Base-by-base conservation (phyloP, 306 rosid species). In the Castanea crenata region DNA sequence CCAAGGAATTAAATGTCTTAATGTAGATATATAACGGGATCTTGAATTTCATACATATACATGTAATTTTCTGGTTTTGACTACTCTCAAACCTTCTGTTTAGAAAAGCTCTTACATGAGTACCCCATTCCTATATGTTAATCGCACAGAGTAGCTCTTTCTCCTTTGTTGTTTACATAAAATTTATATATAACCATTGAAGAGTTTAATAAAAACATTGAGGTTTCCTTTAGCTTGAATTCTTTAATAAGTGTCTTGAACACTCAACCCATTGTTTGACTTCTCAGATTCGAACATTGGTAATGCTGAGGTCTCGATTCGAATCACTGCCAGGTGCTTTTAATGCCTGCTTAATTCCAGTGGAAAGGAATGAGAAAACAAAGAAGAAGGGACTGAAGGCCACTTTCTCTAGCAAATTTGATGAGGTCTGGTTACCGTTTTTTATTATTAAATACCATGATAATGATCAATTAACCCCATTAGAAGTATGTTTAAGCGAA, bases 221-320 rank as follows among this genome's bases (percentile, higher is more conserved):
- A 46, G 73, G 49, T 74, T 73, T 84, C 59, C 80, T 73, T 18
- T 59, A 27, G 32, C 29, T 59, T 25, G 65, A 11, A 23, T 59
- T 59, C 4, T 23, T 10, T 57, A 57, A 6, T 9, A 57, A n/a
- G 63, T 69, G 54, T 83, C 78, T 71, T 85, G 51, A 72, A 76
- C 31, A 16, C 34, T 51, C 10, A 52, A 75, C 41, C 73, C 59
- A 76, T 54, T 82, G 32, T 73, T 77, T 88, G 44, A 64, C 68
- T 78, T 70, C 85, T 78, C 85, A 95, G 99, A 95, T 95, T 84
- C 96, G 99, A 21, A 92, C 97, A 57, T 80, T 95, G 86, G 97
- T 85, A 61, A 84, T 95, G 83, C 84, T 95, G 77, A 85, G 98
- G 82, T 89, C 94, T 80, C 96, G 99, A 69, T 95, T 95, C 84